Evolutionary conservation across 257 asterid species (phyloP).

Genomic region (Pogostemon cablin): DNA sequence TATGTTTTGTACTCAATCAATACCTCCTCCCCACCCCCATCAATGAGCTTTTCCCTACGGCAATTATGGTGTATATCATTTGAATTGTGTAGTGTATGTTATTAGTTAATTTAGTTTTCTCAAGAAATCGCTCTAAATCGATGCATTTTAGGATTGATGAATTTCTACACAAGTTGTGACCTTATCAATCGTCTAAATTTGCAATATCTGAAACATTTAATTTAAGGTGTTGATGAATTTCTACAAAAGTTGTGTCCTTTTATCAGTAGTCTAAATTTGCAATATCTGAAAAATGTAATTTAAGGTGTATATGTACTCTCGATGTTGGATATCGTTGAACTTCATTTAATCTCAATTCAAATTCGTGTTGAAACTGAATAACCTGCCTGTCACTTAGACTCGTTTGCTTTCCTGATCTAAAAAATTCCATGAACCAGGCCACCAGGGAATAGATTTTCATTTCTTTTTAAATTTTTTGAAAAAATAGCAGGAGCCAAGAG

Average conservation of each 20-base stretch:
- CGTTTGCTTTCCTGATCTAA: neutral
- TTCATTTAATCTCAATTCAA: neutral
- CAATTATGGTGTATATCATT: neutral
- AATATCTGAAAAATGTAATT: neutral
- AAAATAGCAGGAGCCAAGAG: neutral
- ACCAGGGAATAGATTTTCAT: too few species aligned
- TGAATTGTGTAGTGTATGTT: neutral
- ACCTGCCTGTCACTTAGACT: neutral
- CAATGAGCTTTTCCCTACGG: neutral
- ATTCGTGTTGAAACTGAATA: neutral
- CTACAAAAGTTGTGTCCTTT: too few species aligned
- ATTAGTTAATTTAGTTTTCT: neutral
- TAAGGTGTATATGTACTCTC: neutral
- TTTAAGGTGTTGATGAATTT: too few species aligned
- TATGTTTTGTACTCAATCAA: constrained; percentile 5
- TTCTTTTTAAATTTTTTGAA: neutral
- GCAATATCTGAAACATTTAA: too few species aligned
- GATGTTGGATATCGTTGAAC: neutral
- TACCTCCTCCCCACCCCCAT: neutral
- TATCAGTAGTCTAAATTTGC: too few species aligned
- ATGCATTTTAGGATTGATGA: too few species aligned
- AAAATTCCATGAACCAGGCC: neutral
- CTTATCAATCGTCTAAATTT: too few species aligned
- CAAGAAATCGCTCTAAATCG: neutral
- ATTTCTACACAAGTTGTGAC: too few species aligned